Base-by-base conservation (phyloP, 169 alveolate species). In the Eimeria praecox region DNA sequence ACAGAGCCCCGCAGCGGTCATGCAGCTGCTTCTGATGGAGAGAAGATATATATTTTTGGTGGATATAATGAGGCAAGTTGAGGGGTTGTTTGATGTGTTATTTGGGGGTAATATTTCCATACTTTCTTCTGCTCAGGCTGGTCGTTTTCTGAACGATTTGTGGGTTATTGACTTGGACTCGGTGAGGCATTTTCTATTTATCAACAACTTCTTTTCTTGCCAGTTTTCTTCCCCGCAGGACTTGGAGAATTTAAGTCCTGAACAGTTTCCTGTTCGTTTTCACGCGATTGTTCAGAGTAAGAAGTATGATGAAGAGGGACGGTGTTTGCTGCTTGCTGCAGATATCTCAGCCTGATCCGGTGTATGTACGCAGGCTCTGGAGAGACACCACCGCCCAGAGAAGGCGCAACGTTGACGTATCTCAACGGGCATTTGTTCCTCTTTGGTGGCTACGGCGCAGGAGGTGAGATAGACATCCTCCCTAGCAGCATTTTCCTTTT, bases 1-100 rank as follows among this genome's bases (percentile, higher is more conserved):
- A 8, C 94, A 95, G 97, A 95, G 62, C 49, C 91, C 33, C 95
- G 97, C 52, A 78, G 95, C n/a, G 96, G 96, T 80, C 97, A 95
- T 38, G 95, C 97, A 2, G 87, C 97, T 8, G 87, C 96, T 24
- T 92, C 95, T 1, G 97, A 92, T n/a, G 97, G 97, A 20, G 96
- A 90, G 44, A 95, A 91, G 38, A 80, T 95, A 0, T 92, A 91
- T 46, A 91, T 95, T 1, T 95, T 95, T 49, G 97, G 97, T 0
- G 97, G 97, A 27, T 95, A 64, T 77, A 95, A 90, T 46, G 96
- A 92, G 71, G 97, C 69, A 59, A 49, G 66, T 27, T 56, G 66
- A 14, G 66, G n/a, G 24, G 2, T 18, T 56, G n/a, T 9, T 8
- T 42, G 10, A 2, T 12, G 2, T 42, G 10, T 14, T 12, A 10